Conservation (phyloP, 257 asterid genomes). For the Ocimum tenuiflorum region DNA sequence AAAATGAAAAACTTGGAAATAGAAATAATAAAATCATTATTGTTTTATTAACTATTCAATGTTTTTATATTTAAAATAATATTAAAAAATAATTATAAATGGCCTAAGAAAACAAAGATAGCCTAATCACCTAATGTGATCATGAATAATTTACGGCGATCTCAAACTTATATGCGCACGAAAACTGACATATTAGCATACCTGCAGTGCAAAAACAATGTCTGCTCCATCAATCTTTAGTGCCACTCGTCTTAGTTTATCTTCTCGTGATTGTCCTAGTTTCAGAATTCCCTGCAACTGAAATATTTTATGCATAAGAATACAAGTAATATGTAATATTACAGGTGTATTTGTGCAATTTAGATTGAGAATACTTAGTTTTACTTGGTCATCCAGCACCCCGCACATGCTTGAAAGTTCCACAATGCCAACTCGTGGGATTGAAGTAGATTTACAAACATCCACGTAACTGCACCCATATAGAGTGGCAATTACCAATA, state of each 20-base stretch:
- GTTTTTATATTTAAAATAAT: too few relatives aligned
- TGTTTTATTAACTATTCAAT: too few relatives aligned
- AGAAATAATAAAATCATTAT: too few relatives aligned
- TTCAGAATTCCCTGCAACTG: conserved; percentile 82
- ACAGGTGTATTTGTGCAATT: too few relatives aligned
- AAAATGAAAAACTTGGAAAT: too few relatives aligned
- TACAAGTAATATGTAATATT: too few relatives aligned
- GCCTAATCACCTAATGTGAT: too few relatives aligned
- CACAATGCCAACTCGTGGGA: conserved; percentile 67
- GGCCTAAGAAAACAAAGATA: too few relatives aligned
- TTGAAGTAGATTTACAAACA: conserved; percentile 68
- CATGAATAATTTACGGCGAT: background rate
- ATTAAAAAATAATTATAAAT: too few relatives aligned
- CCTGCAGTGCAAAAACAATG: conserved; percentile 85
- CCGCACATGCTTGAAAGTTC: conserved; percentile 88
- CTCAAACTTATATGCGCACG: background rate
- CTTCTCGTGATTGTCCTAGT: conserved; percentile 77
- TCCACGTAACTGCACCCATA: conserved; percentile 59
- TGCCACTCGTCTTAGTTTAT: conserved; percentile 65
- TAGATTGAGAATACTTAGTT: too few relatives aligned
- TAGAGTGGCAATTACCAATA: conserved; percentile 7
- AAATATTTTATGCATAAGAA: background rate
- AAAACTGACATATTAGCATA: conserved; percentile 1
- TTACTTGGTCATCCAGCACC: conserved; percentile 92
- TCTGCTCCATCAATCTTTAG: conserved; percentile 68